These are phyloP conservation scores for Entomortierella beljakovae DNA, from an alignment of 192 early-diverging fungal species.

Conservation along the genomic window DNA sequence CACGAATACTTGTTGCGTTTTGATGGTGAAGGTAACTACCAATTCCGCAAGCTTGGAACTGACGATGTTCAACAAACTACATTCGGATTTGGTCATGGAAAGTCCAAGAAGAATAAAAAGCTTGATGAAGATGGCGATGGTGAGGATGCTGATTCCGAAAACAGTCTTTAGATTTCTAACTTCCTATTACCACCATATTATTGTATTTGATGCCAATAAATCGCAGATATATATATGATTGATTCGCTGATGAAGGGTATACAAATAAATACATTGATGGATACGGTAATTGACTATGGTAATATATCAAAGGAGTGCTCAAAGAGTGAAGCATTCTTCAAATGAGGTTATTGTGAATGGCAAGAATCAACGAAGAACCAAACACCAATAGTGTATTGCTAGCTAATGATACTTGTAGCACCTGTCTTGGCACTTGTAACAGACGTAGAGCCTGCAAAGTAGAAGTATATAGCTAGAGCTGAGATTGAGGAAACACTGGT, in stretches of 20 bases:
- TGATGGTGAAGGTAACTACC: conserved; percentile 72
- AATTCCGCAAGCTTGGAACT: conserved; percentile 64
- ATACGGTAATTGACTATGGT: too few relatives aligned
- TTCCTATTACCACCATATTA: neutral
- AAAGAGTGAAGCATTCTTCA: too few relatives aligned
- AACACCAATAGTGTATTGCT: neutral
- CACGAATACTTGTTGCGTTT: conserved; percentile 72
- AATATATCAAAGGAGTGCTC: too few relatives aligned
- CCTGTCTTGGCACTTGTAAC: neutral
- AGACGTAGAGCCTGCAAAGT: neutral
- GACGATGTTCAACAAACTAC: conserved; percentile 57
- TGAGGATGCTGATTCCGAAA: conserved; percentile 58
- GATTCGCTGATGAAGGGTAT: too few relatives aligned
- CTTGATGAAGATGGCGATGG: conserved; percentile 44
- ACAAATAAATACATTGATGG: too few relatives aligned
- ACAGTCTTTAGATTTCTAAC: conserved; percentile 11
- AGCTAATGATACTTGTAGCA: neutral
- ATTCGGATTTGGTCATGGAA: conserved; percentile 66
- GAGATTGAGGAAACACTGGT: neutral
- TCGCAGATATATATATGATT: too few relatives aligned
- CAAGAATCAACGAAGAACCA: conserved; percentile 2
- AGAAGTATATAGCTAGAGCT: neutral
- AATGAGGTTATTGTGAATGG: neutral
- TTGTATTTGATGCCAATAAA: too few relatives aligned
- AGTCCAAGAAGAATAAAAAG: conserved; percentile 55